Conservation (phyloP, 2,329 filamentous ascomycete genomes). For the Cadophora sp. region DNA sequence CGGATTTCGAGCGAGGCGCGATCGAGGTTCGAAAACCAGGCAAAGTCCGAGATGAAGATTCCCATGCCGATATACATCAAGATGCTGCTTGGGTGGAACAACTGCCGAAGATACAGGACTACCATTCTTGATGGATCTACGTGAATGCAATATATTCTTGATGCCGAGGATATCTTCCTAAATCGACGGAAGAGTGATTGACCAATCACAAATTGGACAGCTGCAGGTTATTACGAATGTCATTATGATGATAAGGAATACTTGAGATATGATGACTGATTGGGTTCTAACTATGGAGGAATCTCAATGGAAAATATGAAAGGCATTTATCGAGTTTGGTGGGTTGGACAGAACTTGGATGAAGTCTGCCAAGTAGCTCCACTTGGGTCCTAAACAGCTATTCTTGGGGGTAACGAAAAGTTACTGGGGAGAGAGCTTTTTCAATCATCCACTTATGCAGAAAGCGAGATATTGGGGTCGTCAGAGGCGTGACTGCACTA, state of each 20-base stretch:
- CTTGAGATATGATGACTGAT: no score
- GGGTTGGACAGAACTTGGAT: no score
- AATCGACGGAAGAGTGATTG: not conserved
- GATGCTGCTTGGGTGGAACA: not conserved
- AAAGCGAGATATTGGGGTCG: no score
- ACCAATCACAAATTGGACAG: not conserved
- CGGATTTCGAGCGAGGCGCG: not conserved
- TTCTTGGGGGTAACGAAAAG: no score
- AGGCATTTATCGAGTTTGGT: no score
- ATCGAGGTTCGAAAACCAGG: not conserved
- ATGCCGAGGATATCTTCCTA: not conserved
- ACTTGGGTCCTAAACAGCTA: no score
- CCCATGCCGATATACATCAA: not conserved
- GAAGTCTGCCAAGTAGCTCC: no score
- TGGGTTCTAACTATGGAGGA: no score
- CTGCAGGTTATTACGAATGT: not conserved
- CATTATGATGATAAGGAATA: not conserved
- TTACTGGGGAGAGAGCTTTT: no score
- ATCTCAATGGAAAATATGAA: no score
- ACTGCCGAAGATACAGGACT: not conserved
- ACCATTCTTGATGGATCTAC: not conserved
- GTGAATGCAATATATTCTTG: not conserved
- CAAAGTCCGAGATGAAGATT: not conserved
- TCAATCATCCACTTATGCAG: no score
- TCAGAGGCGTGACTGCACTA: no score